A percentile compares a stretch with the other conserved stretches of the same genome.
phyloP scores from a whole-genome alignment of 2,329 filamentous ascomycete genomes.

The Allantophomopsis cytisporea region DNA sequence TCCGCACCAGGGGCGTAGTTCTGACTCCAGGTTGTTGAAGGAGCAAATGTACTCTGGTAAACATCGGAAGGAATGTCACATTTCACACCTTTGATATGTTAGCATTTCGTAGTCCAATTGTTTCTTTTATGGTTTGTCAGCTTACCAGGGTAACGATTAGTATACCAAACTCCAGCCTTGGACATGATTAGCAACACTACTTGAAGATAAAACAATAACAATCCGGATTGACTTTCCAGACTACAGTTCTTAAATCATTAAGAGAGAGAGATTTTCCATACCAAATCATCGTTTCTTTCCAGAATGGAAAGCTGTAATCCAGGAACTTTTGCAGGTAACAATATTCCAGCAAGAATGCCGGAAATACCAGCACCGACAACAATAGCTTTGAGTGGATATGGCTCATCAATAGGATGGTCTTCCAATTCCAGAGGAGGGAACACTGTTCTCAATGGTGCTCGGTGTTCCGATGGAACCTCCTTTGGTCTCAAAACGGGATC shows the following conservation, averaged over 20 bases:
- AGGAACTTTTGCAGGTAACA: constrained; percentile 55
- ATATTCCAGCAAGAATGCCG: constrained; percentile 45
- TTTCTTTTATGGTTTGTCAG: too few relatives aligned
- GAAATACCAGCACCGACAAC: constrained; percentile 49
- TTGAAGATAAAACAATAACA: neutral
- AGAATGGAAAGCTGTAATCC: constrained; percentile 49
- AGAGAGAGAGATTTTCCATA: constrained; percentile 22
- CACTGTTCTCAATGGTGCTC: constrained; percentile 1
- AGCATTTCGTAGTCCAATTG: too few relatives aligned
- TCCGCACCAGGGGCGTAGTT: constrained; percentile 52
- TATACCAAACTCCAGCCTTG: constrained; percentile 35
- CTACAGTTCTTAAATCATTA: neutral
- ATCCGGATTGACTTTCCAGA: neutral
- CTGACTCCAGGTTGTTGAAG: constrained; percentile 53
- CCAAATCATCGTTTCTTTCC: constrained; percentile 55
- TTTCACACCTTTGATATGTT: constrained; percentile 47
- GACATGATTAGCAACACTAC: too few relatives aligned
- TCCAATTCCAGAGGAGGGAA: constrained; percentile 2
- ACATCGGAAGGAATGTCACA: constrained; percentile 60
- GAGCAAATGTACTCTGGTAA: constrained; percentile 52
- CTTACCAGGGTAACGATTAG: constrained; percentile 18
- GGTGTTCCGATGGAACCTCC: too few relatives aligned
- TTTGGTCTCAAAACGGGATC: too few relatives aligned
- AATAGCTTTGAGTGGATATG: constrained; percentile 14
- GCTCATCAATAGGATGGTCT: constrained; percentile 3